These are phyloP conservation scores for Claviceps paspali DNA, from an alignment of 2,329 filamentous ascomycete species.

Conservation along the genomic window DNA sequence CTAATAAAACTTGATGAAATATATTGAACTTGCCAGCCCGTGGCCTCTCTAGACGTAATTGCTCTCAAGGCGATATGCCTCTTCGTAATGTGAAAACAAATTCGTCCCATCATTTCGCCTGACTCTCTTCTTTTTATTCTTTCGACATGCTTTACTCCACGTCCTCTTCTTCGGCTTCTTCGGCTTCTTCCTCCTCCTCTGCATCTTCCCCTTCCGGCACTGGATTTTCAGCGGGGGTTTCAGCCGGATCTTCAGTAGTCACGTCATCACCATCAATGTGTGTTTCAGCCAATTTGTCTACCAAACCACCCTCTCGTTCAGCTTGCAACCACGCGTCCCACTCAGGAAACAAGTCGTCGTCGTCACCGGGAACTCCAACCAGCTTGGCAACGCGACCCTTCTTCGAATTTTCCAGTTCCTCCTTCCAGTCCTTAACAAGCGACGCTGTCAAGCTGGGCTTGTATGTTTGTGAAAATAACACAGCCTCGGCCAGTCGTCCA, in stretches of 20 bases:
- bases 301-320: constrained; percentile 53
- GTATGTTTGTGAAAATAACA: constrained; percentile 88
- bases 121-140: constrained; percentile 6
- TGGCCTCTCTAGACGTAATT: neutral
- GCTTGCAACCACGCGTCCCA: constrained; percentile 83
- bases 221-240: neutral
- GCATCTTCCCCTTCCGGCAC: constrained; percentile 11
- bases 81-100: neutral
- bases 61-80: neutral
- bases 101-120: constrained; percentile 3
- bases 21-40: neutral
- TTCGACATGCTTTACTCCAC: constrained; percentile 9
- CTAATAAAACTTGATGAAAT: constrained; percentile 2
- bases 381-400: constrained; percentile 74
- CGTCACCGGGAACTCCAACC: constrained; percentile 67
- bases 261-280: constrained; percentile 5
- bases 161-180: constrained; percentile 10
- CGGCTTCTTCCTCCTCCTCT: constrained; percentile 8
- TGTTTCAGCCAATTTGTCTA: neutral
- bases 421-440: constrained; percentile 68
- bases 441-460: constrained; percentile 61
- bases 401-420: constrained; percentile 64
- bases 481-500: constrained; percentile 67
- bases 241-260: constrained; percentile 1
- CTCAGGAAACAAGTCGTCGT: constrained; percentile 83